Base-by-base conservation (phyloP, 768 basidiomycete genomes). In the Fibroporia radiculosa region DNA sequence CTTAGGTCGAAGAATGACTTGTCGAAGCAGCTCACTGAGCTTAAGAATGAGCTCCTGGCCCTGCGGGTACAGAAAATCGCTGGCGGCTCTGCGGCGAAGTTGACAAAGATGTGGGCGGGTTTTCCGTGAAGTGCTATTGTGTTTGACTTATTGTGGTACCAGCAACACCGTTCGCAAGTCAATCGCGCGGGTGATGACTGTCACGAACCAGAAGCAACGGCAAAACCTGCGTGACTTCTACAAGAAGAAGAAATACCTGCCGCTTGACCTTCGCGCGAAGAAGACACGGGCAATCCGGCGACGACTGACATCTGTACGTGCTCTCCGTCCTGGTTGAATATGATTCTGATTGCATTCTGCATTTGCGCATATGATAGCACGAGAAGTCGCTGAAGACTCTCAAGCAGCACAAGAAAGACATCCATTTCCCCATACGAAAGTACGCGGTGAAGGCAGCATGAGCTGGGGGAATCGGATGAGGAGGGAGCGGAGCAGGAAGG, bases 1-100 rank as follows among this genome's bases (percentile, higher is more conserved):
- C 24, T 11, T 60, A 93, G 93, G 82, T 88, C 86, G 53, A 97
- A 96, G 76, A 88, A 83, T 72, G 95, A 97, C 79, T 83, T 98
- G 74, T 70, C 80, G 54, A 93, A 93, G 70, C 91, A 96, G 69
- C 80, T 98, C 50, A 65, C 67, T 41, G 96, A 98, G 69, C 78
- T 99, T 72, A 97, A 93, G 84, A 80, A 72, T 49, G 96, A 99
- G 80, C 87, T 98, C 59, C 76, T 90, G 52, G 74, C 75, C 61
- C 78, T 99, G 68, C 84, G 95, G 60, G 96, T 99, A 52, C 92
- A 96, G 78, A 97, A 97, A 80, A 90, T 95, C 62, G 88, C 91
- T 50, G 93, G 93, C 61, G 92, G 93, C 26, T 88, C 90, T 56
- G 84, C 93, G 47, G 82, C 90, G 46, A 98, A 98, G 73, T 78